Percentiles rank a stretch among this genome's conserved stretches.
phyloP scores from a whole-genome alignment of 352 stramenopile species.

The Bremia lactucae region DNA sequence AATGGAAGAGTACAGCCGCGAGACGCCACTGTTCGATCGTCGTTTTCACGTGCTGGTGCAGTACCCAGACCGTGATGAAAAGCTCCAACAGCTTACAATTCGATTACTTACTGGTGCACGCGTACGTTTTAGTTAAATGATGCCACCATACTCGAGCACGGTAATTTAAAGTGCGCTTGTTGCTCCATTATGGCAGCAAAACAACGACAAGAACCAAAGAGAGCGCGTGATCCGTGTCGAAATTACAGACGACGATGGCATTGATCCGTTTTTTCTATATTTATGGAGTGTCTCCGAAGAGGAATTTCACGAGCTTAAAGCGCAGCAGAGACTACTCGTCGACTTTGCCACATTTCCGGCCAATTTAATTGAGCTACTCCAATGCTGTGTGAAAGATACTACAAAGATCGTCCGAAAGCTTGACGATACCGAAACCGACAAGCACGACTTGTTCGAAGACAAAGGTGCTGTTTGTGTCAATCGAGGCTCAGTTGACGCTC shows the following conservation, averaged over 20 bases:
- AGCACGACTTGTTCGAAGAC: conserved; percentile 1
- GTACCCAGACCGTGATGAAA: conserved; percentile 70
- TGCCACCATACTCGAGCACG: too few species aligned
- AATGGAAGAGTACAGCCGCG: conserved; percentile 78
- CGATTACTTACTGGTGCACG: conserved; percentile 64
- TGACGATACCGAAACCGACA: conserved; percentile 5
- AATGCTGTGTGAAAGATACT: conserved; percentile 79
- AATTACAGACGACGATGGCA: conserved; percentile 88
- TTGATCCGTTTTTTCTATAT: conserved; percentile 88
- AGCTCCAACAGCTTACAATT: conserved; percentile 61
- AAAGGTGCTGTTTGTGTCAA: neutral
- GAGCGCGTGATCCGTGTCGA: conserved; percentile 87
- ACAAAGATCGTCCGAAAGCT: conserved; percentile 22
- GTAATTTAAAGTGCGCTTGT: too few species aligned
- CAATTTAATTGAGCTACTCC: conserved; percentile 89
- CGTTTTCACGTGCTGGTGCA: conserved; percentile 79
- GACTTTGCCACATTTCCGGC: conserved; percentile 88
- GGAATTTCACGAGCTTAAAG: conserved; percentile 91
- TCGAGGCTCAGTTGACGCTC: conserved; percentile 1
- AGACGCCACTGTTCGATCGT: conserved; percentile 73
- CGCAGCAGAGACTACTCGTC: conserved; percentile 88
- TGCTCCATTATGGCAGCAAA: conserved; percentile 34
- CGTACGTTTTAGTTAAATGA: conserved; percentile 43
- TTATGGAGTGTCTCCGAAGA: conserved; percentile 89
- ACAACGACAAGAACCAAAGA: conserved; percentile 65